Evolutionary conservation across 805 yeast species (phyloP).

Genomic region (Starmerella kuoi): DNA sequence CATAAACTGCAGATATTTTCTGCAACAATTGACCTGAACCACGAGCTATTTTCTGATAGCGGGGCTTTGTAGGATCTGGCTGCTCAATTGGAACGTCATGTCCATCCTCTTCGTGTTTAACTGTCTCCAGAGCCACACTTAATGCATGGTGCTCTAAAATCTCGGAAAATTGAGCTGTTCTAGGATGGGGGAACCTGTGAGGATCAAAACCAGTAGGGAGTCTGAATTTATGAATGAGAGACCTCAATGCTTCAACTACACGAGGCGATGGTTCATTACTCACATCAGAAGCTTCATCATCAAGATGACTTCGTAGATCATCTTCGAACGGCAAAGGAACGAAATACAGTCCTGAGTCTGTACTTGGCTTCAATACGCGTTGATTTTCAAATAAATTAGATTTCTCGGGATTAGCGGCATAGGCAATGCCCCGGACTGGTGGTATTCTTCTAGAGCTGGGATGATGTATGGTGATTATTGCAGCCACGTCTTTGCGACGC

Average conservation of each 20-base stretch:
- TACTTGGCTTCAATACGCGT: background rate
- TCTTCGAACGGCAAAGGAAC: conserved; percentile 62
- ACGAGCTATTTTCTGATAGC: conserved; percentile 10
- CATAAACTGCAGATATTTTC: background rate
- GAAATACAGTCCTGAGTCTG: conserved; percentile 53
- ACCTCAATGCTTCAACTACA: conserved; percentile 21
- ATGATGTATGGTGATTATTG: conserved; percentile 34
- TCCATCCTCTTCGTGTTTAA: background rate
- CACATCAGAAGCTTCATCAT: conserved; percentile 16
- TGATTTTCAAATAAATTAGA: background rate
- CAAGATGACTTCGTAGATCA: conserved; percentile 41
- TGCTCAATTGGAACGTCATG: conserved; percentile 3
- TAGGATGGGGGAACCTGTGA: conserved; percentile 31
- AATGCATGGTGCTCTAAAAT: conserved; percentile 34
- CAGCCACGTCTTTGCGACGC: conserved; percentile 40
- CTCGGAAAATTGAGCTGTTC: conserved; percentile 41
- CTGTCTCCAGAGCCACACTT: conserved; percentile 6
- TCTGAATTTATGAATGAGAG: conserved; percentile 33
- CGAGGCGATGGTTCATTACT: conserved; percentile 3
- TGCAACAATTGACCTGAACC: conserved; percentile 1
- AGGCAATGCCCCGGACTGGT: conserved; percentile 30
- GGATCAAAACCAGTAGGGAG: conserved; percentile 45
- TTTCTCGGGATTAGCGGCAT: conserved; percentile 2
- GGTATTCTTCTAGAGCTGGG: conserved; percentile 17
- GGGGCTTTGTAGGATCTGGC: conserved; percentile 11